Evolutionary conservation across 148 eudicot genomes (phyloP).

Genomic region (Vaccinium myrtillus): DNA sequence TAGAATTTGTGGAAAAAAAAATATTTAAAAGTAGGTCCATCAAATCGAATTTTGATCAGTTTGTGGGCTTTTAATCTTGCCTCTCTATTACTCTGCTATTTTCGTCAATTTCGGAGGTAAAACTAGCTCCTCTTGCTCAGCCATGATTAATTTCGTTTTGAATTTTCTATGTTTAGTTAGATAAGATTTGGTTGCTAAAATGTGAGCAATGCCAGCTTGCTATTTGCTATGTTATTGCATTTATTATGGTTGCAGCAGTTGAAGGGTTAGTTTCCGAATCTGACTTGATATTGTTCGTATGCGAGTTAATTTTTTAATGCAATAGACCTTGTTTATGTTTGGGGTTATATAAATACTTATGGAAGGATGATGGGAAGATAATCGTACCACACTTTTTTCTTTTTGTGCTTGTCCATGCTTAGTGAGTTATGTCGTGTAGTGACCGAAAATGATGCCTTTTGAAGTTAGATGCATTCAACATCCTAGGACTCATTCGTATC

Average conservation of each 20-base stretch:
- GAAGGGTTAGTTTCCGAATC: not conserved
- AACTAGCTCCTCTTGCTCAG: not conserved
- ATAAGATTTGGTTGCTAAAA: not conserved
- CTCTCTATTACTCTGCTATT: not conserved
- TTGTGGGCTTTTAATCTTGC: not conserved
- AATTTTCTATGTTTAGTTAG: not conserved
- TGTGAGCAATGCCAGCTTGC: not conserved
- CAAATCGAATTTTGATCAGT: not conserved
- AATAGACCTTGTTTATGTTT: not conserved
- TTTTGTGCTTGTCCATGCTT: not conserved
- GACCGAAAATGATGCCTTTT: not conserved
- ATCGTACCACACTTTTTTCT: not conserved
- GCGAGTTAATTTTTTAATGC: not conserved
- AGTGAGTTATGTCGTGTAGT: too few relatives aligned
- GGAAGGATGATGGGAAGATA: not conserved
- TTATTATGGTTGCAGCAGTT: not conserved
- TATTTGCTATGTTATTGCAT: not conserved
- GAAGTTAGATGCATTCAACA: not conserved
- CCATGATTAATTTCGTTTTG: not conserved
- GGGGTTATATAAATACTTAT: not conserved
- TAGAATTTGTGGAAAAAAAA: not conserved
- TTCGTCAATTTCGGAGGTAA: constrained; percentile 5
- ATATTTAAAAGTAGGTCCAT: not conserved
- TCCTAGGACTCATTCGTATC: not conserved
- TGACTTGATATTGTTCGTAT: not conserved